Conservation (phyloP, 805 yeast genomes). For the Brettanomyces bruxellensis region DNA sequence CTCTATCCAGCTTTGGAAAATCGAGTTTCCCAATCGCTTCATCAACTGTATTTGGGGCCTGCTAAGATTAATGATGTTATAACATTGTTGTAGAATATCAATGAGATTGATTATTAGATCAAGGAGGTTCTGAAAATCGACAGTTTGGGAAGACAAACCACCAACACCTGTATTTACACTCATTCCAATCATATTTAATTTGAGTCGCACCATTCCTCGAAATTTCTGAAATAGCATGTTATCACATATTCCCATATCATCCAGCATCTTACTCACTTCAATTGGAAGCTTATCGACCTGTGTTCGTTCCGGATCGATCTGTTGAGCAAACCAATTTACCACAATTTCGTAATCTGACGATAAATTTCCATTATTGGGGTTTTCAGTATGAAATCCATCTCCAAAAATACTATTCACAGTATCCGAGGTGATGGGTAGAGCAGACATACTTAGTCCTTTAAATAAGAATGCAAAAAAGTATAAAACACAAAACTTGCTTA, state of each 20-base stretch:
- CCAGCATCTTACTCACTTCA: conserved; percentile 13
- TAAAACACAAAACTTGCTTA: no score
- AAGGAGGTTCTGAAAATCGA: conserved; percentile 2
- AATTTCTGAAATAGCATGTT: conserved; percentile 11
- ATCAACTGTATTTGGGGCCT: conserved; percentile 11
- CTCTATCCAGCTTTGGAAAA: conserved; percentile 11
- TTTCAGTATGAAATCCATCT: not conserved
- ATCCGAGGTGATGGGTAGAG: not conserved
- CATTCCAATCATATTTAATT: conserved; percentile 10
- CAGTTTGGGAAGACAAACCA: no score
- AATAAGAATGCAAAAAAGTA: no score
- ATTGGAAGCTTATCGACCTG: conserved; percentile 8
- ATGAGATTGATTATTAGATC: conserved; percentile 10
- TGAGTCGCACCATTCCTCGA: conserved; percentile 8
- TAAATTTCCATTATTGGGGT: conserved; percentile 11
- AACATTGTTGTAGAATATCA: conserved; percentile 8
- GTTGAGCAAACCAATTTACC: conserved; percentile 16
- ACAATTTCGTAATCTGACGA: conserved; percentile 14
- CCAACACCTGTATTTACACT: not conserved
- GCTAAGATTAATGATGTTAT: conserved; percentile 5
- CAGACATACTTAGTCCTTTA: not conserved
- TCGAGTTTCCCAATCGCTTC: conserved; percentile 14
- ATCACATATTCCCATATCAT: conserved; percentile 10
- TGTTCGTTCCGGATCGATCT: conserved; percentile 2
- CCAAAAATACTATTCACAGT: not conserved